Evolutionary conservation across 2,329 filamentous ascomycete species (phyloP), one percentile per base, ranked within the genome.

Genomic region (Arthrinium puccinioides): DNA sequence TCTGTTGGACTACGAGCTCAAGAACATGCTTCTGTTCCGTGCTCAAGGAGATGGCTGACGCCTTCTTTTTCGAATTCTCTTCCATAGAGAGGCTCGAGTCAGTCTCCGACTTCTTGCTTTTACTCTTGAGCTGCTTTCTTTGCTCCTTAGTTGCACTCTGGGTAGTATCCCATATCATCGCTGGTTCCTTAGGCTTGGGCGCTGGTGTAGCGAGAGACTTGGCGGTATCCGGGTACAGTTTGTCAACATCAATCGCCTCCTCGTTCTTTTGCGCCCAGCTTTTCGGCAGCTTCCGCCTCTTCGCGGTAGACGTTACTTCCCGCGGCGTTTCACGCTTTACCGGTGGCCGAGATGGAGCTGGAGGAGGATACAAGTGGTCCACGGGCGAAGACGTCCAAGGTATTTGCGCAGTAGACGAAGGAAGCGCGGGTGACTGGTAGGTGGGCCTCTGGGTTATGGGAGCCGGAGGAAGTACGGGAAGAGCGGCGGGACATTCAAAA

Each of bases 21-120:
- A 94, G 68, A 9, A 98, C 87, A 41, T 85, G 79, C 42, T 78
- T 74, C 61, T 98, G 92, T 56, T 98, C 92, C 10, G 83, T 75
- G 55, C 87, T 96, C 24, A 98, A 69, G 39, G 82, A 81, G 9
- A 94, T 73, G 9, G 72, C 63, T 19, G 76, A 23, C 13, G 24
- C 62, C 39, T 75, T 59, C 53, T 61, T 55, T 39, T 61, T 44
- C 34, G 47, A 52, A 36, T 67, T 50, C 3, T 70, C 72, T 14
- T 74, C 71, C 35, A 61, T 63, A 10, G 57, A 54, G 41, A 60
- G 41, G 48, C 62, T 44, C 38, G 64, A 54, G 24, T 64, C 62
- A 15, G 64, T 62, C 6, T 58, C 55, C 4, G 64, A 50, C 21
- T 62, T 69, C 51, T 76, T 79, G 41, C 69, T 70, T 43, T 68